phyloP scores from a whole-genome alignment of 2,329 filamentous ascomycete genomes.

The Cladosporium velox region DNA sequence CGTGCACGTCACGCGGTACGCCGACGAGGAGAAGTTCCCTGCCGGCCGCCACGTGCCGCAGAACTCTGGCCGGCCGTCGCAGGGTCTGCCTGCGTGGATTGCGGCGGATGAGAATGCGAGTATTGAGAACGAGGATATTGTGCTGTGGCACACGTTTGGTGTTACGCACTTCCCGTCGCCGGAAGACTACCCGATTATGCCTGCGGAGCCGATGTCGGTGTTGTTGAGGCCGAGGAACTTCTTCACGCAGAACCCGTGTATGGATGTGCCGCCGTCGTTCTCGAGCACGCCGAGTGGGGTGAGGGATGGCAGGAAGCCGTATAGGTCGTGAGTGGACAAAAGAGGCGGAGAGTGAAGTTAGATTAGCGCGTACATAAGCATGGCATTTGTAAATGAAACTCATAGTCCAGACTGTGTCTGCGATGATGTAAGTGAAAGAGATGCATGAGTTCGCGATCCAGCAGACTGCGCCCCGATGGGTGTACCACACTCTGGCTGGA shows the following conservation, averaged over 20 bases:
- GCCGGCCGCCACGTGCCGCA: slow-evolving; percentile 83
- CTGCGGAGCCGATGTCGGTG: slow-evolving; percentile 61
- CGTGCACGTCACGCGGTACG: slow-evolving; percentile 79
- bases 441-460: no score
- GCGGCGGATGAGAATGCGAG: slow-evolving; percentile 45
- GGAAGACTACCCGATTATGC: slow-evolving; percentile 90
- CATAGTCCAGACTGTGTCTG: background rate
- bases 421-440: background rate
- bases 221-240: slow-evolving; percentile 53
- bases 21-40: slow-evolving; percentile 75
- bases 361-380: background rate
- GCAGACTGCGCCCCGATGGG: background rate
- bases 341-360: background rate
- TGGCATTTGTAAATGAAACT: background rate
- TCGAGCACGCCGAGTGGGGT: slow-evolving; percentile 19
- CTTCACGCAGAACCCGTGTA: slow-evolving; percentile 53
- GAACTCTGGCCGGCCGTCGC: slow-evolving; percentile 73
- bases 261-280: slow-evolving; percentile 47
- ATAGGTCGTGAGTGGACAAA: background rate
- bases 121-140: slow-evolving; percentile 73
- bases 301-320: slow-evolving; percentile 16
- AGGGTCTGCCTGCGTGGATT: slow-evolving; percentile 70
- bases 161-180: slow-evolving; percentile 82
- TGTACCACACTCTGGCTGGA: background rate
- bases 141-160: slow-evolving; percentile 90